Evolutionary conservation across 352 stramenopile genomes (phyloP).

Genomic region (Globisporangium solare): DNA sequence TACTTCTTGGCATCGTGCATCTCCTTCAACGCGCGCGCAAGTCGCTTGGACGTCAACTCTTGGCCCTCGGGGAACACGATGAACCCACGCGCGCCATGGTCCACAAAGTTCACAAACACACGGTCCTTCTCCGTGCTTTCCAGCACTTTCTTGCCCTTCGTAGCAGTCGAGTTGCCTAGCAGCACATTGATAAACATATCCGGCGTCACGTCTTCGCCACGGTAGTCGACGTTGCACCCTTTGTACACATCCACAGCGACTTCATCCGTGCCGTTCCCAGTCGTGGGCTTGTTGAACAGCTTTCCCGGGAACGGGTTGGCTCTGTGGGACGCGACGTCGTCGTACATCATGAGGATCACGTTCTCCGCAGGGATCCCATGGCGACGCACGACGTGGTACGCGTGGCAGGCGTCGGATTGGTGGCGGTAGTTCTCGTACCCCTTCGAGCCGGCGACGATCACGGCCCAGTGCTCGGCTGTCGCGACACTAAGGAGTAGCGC

Average conservation of each 20-base stretch:
- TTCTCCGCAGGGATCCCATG: conserved; percentile 86
- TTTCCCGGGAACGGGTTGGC: conserved; percentile 85
- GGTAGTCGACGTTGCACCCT: conserved; percentile 77
- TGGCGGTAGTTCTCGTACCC: conserved; percentile 92
- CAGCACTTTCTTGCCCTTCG: conserved; percentile 74
- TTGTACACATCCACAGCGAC: conserved; percentile 83
- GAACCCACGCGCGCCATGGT: conserved; percentile 85
- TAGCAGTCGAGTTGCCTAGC: conserved; percentile 57
- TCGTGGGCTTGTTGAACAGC: conserved; percentile 84
- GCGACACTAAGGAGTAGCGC: conserved; percentile 18
- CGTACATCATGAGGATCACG: conserved; percentile 92
- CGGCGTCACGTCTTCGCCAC: conserved; percentile 73
- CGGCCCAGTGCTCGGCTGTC: conserved; percentile 74
- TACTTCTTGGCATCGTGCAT: conserved; percentile 87
- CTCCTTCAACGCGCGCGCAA: conserved; percentile 59
- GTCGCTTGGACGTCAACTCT: conserved; percentile 57
- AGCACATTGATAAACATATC: conserved; percentile 88
- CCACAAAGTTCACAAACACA: conserved; percentile 92
- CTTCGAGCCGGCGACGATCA: conserved; percentile 86
- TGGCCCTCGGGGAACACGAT: conserved; percentile 80
- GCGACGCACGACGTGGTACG: conserved; percentile 86
- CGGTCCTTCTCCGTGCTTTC: conserved; percentile 78
- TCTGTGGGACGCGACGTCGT: conserved; percentile 80
- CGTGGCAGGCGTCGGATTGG: conserved; percentile 87
- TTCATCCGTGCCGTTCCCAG: conserved; percentile 24